Percentiles rank a stretch among this genome's conserved stretches.
phyloP scores from a whole-genome alignment of 164 flowering plant genomes.

The Aristolochia contorta region DNA sequence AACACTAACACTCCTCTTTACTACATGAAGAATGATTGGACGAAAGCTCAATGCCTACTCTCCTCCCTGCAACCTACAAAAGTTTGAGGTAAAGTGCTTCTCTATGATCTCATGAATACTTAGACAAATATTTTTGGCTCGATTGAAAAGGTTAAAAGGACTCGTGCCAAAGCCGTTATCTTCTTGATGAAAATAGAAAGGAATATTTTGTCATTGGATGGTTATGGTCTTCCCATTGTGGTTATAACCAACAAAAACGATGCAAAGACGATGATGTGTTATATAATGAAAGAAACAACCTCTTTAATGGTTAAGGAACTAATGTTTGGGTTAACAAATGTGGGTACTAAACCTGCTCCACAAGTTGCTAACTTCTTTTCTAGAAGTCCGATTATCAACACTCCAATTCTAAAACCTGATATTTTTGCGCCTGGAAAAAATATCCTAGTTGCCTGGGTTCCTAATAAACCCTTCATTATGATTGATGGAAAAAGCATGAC shows the following conservation, averaged over 20 bases:
- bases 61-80: not conserved
- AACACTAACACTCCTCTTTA: slow-evolving; percentile 4
- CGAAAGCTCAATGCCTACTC: not conserved
- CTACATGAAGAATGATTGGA: slow-evolving; percentile 4
- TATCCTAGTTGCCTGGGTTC: slow-evolving; percentile 35
- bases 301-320: slow-evolving; percentile 16
- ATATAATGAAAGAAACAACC: slow-evolving; percentile 7
- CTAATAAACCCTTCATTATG: not conserved
- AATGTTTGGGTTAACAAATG: slow-evolving; percentile 17
- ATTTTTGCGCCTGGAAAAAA: slow-evolving; percentile 27
- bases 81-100: slow-evolving; percentile 8
- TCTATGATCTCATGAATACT: not conserved
- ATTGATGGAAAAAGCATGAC: not conserved
- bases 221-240: slow-evolving; percentile 15
- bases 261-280: slow-evolving; percentile 17
- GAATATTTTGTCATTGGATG: no score
- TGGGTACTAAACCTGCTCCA: slow-evolving; percentile 43
- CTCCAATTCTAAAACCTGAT: slow-evolving; percentile 13
- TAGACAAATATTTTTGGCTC: not conserved
- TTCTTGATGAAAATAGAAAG: not conserved
- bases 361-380: slow-evolving; percentile 45
- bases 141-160: not conserved
- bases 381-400: slow-evolving; percentile 4
- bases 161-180: slow-evolving; percentile 5
- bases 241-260: slow-evolving; percentile 6